phyloP scores from a whole-genome alignment of 1,284 basidiomycete species.

The Trichosporon inkin region DNA sequence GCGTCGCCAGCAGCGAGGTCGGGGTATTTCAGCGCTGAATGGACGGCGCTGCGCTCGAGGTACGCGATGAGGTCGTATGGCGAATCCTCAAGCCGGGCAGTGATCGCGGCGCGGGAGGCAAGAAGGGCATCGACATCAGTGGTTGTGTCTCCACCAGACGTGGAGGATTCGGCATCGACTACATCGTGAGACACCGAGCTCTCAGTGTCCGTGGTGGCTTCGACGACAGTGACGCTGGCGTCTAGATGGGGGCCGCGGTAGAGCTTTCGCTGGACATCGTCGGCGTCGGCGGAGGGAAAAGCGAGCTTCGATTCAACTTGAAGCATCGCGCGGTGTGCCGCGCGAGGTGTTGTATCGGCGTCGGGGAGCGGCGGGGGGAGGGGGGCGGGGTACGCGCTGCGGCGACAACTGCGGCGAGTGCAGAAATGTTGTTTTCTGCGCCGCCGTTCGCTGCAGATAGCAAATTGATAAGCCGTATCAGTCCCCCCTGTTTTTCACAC shows the following conservation, averaged over 20 bases:
- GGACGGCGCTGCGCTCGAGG: slow-evolving; percentile 8
- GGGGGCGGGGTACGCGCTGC: too few species aligned
- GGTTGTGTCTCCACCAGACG: neutral
- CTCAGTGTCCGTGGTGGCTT: too few species aligned
- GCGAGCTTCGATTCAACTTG: too few species aligned
- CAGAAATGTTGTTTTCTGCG: too few species aligned
- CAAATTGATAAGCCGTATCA: too few species aligned
- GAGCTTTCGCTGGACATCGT: neutral
- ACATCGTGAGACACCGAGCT: neutral
- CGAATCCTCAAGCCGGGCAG: slow-evolving; percentile 2
- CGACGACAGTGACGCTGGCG: too few species aligned
- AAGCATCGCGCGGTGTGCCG: too few species aligned
- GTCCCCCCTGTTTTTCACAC: too few species aligned
- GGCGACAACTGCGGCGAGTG: too few species aligned
- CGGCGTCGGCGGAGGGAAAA: neutral
- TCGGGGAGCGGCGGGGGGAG: too few species aligned
- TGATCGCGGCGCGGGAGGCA: neutral
- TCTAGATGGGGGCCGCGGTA: neutral
- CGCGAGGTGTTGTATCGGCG: too few species aligned
- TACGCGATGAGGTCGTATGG: slow-evolving; percentile 16
- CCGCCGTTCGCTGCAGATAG: too few species aligned
- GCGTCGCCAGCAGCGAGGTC: slow-evolving; percentile 21
- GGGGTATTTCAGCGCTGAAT: slow-evolving; percentile 11
- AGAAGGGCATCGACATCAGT: neutral
- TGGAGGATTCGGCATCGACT: neutral